These are phyloP conservation scores for Byssothecium circinans DNA, from an alignment of 2,329 filamentous ascomycete genomes.

Conservation along the genomic window DNA sequence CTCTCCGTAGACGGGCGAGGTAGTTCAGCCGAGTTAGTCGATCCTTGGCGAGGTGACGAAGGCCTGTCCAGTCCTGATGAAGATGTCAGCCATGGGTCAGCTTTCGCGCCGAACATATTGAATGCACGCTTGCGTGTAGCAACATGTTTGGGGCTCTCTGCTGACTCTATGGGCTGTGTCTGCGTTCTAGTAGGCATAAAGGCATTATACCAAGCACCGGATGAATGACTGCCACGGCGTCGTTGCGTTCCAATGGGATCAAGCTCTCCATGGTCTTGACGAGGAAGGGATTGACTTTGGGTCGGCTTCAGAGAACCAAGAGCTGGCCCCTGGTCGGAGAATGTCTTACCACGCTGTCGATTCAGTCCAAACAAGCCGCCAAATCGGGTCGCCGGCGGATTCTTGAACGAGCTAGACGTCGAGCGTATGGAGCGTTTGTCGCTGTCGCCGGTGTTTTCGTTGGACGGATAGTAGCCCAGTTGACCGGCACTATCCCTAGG, in stretches of 20 bases:
- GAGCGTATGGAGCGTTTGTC: conserved; percentile 52
- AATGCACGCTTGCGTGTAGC: conserved; percentile 51
- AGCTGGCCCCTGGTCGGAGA: conserved; percentile 63
- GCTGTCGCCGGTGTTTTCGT: conserved; percentile 47
- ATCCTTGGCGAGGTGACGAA: conserved; percentile 64
- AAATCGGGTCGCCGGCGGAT: conserved; percentile 55
- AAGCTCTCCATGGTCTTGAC: conserved; percentile 51
- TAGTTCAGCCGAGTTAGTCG: conserved; percentile 60
- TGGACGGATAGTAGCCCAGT: conserved; percentile 43
- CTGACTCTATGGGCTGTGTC: conserved; percentile 35
- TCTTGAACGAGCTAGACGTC: conserved; percentile 53
- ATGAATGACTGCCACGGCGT: conserved; percentile 57
- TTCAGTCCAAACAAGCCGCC: conserved; percentile 63
- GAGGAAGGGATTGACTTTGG: conserved; percentile 78
- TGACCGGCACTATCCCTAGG: conserved; percentile 51
- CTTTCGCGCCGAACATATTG: conserved; percentile 56
- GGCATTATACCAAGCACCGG: conserved; percentile 60
- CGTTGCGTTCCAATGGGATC: conserved; percentile 54
- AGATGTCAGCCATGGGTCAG: conserved; percentile 53
- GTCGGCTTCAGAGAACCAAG: conserved; percentile 70
- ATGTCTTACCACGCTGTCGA: conserved; percentile 62
- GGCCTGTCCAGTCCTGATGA: conserved; percentile 43
- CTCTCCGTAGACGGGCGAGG: conserved; percentile 44
- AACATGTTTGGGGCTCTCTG: conserved; percentile 41
- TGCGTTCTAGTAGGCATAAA: conserved; percentile 46